Base-by-base conservation (phyloP, 495 filamentous ascomycete species). In the Aspergillus asperescens region DNA sequence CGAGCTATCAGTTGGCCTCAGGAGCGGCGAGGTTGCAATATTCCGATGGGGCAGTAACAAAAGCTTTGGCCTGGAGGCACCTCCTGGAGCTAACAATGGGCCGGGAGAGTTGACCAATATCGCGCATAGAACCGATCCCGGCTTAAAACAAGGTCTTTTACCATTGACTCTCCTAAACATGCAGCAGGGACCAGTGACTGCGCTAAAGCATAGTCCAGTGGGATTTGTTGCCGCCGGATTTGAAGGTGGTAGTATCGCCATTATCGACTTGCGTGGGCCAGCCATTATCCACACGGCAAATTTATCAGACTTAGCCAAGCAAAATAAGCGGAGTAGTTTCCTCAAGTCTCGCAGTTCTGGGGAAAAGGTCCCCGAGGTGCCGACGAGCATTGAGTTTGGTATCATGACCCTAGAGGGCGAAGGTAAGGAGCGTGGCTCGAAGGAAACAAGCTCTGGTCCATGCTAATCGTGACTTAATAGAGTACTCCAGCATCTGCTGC, bases 361-460 rank as follows among this genome's bases (percentile, higher is more conserved):
- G 4, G 63, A 73, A 3, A n/a, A 57, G 50, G 66, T 79, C 45
- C 61, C 68, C 22, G 92, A 94, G 62, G 95, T 82, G 82, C 81
- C 82, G 24, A 88, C 84, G 6, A 73, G 69, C 32, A 77, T 96
- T 9, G 88, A 96, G 66, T 98, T 97, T 73, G 89, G 88, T 52
- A 88, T 96, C 24, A 85, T 98, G 82, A 93, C 86, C 10, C 72
- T 96, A 16, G 93, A 97, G 38, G 88, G 86, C 0, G 92, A 96
- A 68, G 80, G 81, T 84, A 68, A 54, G 59, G 13, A 20, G 13
- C 5, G 7, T 42, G 35, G 0, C 6, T 19, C 34, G 25, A 47
- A 5, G 16, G 13, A 8, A 6, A 23, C 19, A 41, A 3, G 18
- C 22, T 18, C 9, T 9, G 22, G 4, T 2, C 4, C n/a, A 37